phyloP scores from a whole-genome alignment of 2,329 filamentous ascomycete genomes.

The Nothomitra cinnamomea region DNA sequence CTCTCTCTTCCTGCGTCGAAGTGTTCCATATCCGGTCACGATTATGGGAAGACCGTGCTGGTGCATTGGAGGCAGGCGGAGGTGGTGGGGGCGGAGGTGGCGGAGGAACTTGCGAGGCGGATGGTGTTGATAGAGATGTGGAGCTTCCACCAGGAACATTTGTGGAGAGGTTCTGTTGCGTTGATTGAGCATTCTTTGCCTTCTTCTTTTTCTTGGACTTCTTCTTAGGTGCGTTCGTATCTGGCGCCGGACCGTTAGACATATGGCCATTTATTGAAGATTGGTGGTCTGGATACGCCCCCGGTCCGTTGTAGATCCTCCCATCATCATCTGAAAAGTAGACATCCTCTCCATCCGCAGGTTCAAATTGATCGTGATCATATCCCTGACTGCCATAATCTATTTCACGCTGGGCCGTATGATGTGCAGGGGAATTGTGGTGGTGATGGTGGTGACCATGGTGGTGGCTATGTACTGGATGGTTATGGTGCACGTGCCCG shows the following conservation, averaged over 20 bases:
- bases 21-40: constrained; percentile 96
- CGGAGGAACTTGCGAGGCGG: constrained; percentile 22
- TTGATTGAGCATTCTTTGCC: constrained; percentile 24
- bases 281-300: constrained; percentile 12
- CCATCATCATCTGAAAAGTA: constrained; percentile 24
- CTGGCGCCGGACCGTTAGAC: constrained; percentile 18
- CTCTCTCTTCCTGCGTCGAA: constrained; percentile 80
- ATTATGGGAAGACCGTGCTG: constrained; percentile 25
- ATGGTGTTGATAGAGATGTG: constrained; percentile 25
- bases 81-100: constrained; percentile 25
- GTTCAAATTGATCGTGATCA: constrained; percentile 32
- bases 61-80: constrained; percentile 25
- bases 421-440: not conserved
- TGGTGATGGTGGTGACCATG: not conserved
- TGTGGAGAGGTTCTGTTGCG: not conserved
- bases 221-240: constrained; percentile 7
- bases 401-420: not conserved
- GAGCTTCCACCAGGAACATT: constrained; percentile 14
- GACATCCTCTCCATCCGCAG: constrained; percentile 29
- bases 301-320: constrained; percentile 13
- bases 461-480: not conserved
- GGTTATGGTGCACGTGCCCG: constrained; percentile 8
- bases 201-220: constrained; percentile 59
- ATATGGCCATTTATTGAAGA: constrained; percentile 12
- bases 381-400: constrained; percentile 12